Percentiles rank a stretch among this genome's conserved stretches.
Evolutionary conservation across 768 basidiomycete genomes (phyloP).

Genomic region (Leccinum longicurvipes): DNA sequence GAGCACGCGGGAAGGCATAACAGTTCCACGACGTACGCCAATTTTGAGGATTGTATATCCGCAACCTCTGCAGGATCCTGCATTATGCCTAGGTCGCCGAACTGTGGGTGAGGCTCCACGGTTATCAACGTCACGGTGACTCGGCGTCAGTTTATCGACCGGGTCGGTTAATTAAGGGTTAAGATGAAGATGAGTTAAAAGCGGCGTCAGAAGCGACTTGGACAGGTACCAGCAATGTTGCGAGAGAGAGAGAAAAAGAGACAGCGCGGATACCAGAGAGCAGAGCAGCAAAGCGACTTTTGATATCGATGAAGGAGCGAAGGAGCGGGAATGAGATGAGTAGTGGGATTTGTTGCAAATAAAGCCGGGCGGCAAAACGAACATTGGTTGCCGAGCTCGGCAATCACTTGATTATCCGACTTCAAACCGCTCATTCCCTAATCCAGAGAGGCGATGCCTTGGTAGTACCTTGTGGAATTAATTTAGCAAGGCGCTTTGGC

Average conservation of each 20-base stretch:
- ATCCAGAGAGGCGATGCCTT: conserved; percentile 23
- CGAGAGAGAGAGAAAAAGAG: conserved; percentile 5
- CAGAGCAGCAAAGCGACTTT: conserved; percentile 12
- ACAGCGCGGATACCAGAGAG: conserved; percentile 4
- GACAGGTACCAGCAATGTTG: neutral
- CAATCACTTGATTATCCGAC: conserved; percentile 36
- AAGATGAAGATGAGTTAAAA: conserved; percentile 25
- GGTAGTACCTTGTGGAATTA: conserved; percentile 21
- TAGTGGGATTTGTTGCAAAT: conserved; percentile 40
- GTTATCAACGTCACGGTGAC: conserved; percentile 40
- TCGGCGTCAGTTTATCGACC: conserved; percentile 40
- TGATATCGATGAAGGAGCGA: conserved; percentile 32
- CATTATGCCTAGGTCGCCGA: conserved; percentile 24
- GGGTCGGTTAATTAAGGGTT: conserved; percentile 39
- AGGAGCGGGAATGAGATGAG: conserved; percentile 28
- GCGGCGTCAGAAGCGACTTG: conserved; percentile 6
- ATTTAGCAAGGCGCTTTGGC: conserved; percentile 16
- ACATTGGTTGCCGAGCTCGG: conserved; percentile 36
- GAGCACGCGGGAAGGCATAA: conserved; percentile 7
- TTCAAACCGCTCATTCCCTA: conserved; percentile 32
- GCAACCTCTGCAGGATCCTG: conserved; percentile 24
- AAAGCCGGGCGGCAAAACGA: conserved; percentile 38
- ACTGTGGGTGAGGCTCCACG: conserved; percentile 24
- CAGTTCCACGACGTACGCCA: conserved; percentile 18
- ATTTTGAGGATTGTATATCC: conserved; percentile 32